Conservation (phyloP, 2,329 filamentous ascomycete species). For the Talaromyces verruculosus region DNA sequence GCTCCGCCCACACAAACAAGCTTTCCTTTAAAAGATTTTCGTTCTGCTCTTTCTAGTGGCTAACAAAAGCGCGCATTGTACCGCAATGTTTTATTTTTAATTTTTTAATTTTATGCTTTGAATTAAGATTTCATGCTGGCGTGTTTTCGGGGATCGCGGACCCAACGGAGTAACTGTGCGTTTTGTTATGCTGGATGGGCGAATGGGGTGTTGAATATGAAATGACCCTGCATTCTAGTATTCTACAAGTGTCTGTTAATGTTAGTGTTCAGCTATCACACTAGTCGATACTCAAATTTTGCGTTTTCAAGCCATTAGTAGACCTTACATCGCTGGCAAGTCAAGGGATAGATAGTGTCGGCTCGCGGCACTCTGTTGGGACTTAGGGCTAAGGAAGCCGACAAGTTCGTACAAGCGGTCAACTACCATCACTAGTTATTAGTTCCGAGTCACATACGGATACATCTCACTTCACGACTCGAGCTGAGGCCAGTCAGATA, state of each 20-base stretch:
- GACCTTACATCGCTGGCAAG: background rate
- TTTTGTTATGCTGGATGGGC: background rate
- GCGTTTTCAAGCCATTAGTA: background rate
- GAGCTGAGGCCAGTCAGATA: background rate
- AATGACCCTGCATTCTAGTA: background rate
- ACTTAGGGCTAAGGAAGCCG: background rate
- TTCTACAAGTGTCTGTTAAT: too few species aligned
- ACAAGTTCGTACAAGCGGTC: background rate
- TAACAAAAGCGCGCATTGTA: background rate
- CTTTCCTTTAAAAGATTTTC: background rate
- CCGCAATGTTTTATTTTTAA: background rate
- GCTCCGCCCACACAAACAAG: background rate
- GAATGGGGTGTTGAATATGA: background rate
- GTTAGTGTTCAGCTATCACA: too few species aligned
- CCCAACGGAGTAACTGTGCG: background rate
- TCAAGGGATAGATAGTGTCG: background rate
- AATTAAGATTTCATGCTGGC: slow-evolving; percentile 1
- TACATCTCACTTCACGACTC: background rate
- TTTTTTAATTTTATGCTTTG: background rate
- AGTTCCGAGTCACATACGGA: background rate
- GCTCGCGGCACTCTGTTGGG: background rate
- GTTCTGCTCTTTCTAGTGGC: background rate
- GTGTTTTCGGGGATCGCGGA: background rate
- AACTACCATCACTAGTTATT: background rate
- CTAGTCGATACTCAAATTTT: too few species aligned